phyloP scores from a whole-genome alignment of 345 rosid genomes.

The Rhodamnia argentea region DNA sequence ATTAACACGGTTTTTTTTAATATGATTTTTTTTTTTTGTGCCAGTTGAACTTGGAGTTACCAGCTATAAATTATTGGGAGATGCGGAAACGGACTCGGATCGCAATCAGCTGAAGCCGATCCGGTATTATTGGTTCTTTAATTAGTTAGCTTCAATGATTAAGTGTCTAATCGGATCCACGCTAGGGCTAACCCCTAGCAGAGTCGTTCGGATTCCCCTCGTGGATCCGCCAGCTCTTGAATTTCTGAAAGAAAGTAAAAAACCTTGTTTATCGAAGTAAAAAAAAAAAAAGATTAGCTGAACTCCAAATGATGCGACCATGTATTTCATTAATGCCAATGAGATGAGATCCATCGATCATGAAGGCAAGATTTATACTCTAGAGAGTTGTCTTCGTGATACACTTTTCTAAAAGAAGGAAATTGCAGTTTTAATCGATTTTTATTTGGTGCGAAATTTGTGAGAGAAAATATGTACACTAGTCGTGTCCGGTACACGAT shows the following conservation, averaged over 20 bases:
- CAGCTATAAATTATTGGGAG: not conserved
- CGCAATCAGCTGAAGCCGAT: not conserved
- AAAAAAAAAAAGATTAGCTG: not conserved
- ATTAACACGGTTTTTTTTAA: not conserved
- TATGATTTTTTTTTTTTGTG: not conserved
- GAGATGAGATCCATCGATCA: not conserved
- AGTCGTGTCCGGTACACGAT: not conserved
- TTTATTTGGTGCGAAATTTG: not conserved
- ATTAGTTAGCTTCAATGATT: constrained; percentile 1
- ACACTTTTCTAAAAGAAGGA: not conserved
- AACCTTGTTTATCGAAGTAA: not conserved
- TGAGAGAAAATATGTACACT: not conserved
- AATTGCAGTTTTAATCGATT: not conserved
- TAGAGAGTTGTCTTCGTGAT: not conserved
- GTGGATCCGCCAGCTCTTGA: not conserved
- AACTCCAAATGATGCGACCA: not conserved
- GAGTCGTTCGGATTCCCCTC: not conserved
- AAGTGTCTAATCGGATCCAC: not conserved
- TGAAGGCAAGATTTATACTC: not conserved
- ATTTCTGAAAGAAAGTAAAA: not conserved
- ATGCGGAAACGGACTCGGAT: not conserved
- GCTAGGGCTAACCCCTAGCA: not conserved
- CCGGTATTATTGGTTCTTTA: not conserved
- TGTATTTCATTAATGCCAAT: not conserved
- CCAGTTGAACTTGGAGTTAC: not conserved